Evolutionary conservation across 2,329 filamentous ascomycete species (phyloP), one percentile per base, ranked within the genome.

Genomic region (Plectosphaerella cucumerina): DNA sequence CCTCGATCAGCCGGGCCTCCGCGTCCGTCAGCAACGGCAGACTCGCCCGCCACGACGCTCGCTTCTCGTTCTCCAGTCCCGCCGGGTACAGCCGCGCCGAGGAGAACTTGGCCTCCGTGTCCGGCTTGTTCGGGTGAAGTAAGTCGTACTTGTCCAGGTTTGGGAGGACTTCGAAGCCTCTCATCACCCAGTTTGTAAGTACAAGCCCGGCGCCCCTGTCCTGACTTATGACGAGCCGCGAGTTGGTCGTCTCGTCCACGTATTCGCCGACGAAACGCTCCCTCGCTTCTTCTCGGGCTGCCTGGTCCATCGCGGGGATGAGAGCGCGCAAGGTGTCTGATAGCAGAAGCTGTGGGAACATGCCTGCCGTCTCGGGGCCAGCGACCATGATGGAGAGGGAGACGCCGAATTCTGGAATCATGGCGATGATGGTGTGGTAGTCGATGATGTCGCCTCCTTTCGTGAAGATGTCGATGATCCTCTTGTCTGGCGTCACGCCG

Each of bases 341-440:
- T 37, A 54, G 15, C 47, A 47, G 53, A 15, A 48, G 22, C 44
- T 3, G 6, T 34, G 42, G 48, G 20, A 50, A 54, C 44, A 47
- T 58, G n/a, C n/a, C 58, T 18, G 46, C 41, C 50, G 50, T 52
- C 44, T 63, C 60, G 14, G 48, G 47, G 3, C 65, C 67, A 10
- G 66, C 69, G 0, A 63, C 63, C 46, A 78, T 56, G 11, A 77
- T 57, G 5, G 67, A 65, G 48, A 75, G 59, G 26, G 69, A 70
- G 6, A 76, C 53, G 44, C 71, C 70, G 55, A 77, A 77, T 54
- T 78, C 74, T 0, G 75, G 73, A 0, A 79, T 60, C 3, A 79
- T 58, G 17, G 64, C 68, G 0, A 76, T 56, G 3, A 63, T 56
- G 3, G 68, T 58, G 55, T 71, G 67, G 59, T 77, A 78, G 14